Base-by-base conservation (phyloP, 495 filamentous ascomycete genomes). In the Apiosordaria backusii region DNA sequence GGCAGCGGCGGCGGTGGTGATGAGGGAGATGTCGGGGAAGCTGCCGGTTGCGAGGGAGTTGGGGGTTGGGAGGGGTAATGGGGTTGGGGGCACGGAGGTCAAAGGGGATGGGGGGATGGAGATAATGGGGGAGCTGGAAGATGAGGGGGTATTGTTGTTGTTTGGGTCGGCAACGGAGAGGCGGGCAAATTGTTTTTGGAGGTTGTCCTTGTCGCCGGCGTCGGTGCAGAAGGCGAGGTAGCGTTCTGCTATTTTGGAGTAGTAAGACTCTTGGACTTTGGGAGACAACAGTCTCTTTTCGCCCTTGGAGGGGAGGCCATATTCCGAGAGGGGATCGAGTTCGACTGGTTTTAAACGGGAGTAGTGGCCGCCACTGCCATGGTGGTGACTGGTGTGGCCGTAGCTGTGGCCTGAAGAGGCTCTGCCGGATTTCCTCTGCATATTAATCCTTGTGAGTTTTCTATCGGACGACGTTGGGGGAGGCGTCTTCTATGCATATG, bases 281-380 rank as follows among this genome's bases (percentile, higher is more conserved):
- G 84, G 79, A 67, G 92, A 87, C 59, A 93, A 84, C 27, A 97
- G 82, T 72, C 75, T 71, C 64, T 73, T 90, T 74, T 97, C 93
- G 13, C 93, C 93, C 72, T 96, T 97, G 0, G 92, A 96, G 19
- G 91, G 91, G 67, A 96, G 82, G 2, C 93, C 93, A 65, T 92
- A 89, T 50, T 80, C 80, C 65, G 92, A 89, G 29, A 97, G 80
- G 16, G 90, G 85, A 74, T 97, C 93, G 35, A 82, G 68, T 23
- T 86, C 82, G 58, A 86, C 83, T 4, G 89, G 86, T 75, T 89
- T 92, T 61, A 96, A 78, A 62, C 93, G 87, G 68, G 85, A 88
- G 81, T 87, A 87, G 50, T 29, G 59, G 21, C 29, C 25, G 59
- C 29, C 25, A 27, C 18, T 29, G 22, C 22, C 22, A 23, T 61